Evolutionary conservation across 768 basidiomycete genomes (phyloP), one percentile per base, ranked within the genome.

Genomic region (Termitomyces sp.): DNA sequence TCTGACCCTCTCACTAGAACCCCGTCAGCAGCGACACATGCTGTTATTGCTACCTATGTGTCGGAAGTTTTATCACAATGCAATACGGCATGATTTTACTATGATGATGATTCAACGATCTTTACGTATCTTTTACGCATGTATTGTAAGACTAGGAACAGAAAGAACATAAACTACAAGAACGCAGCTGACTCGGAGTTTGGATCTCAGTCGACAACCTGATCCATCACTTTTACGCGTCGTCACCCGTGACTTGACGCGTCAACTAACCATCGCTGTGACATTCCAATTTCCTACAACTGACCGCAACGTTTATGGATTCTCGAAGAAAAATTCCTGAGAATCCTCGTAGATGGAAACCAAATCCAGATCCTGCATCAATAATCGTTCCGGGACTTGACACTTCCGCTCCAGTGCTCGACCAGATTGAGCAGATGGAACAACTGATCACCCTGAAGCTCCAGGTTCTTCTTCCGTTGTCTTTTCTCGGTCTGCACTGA

Each of bases 361-460:
- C 90, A 8, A 83, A 77, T 29, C 60, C 75, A 5, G 81, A 92
- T 68, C 85, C 89, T 17, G 64, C 78, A 1, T 77, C 79, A 44
- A 91, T 93, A 53, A 68, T 75, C 14, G 76, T 92, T 3, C 86
- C 89, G 8, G 90, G 91, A 0, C 76, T 93, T 37, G 88, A 93
- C 64, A 82, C 80, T 0, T 77, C 74, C 10, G 87, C 89, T 23
- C 78, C 89, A 21, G 75, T 85, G 25, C 81, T 81, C 58, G 92
- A 88, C 65, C 95, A 97, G 74, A 88, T 94, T 53, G 93, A 96
- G 66, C 92, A 95, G 71, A 92, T 97, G 57, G 95, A 98, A 71
- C 95, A 97, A 68, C 79, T 95, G 65, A 95, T 96, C 59, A 95
- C 95, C 9, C 80, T 95, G 52, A 89, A 94, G 62, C 77, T 98